These are phyloP conservation scores for Arabis alpina DNA, from an alignment of 345 rosid species.

Conservation along the genomic window DNA sequence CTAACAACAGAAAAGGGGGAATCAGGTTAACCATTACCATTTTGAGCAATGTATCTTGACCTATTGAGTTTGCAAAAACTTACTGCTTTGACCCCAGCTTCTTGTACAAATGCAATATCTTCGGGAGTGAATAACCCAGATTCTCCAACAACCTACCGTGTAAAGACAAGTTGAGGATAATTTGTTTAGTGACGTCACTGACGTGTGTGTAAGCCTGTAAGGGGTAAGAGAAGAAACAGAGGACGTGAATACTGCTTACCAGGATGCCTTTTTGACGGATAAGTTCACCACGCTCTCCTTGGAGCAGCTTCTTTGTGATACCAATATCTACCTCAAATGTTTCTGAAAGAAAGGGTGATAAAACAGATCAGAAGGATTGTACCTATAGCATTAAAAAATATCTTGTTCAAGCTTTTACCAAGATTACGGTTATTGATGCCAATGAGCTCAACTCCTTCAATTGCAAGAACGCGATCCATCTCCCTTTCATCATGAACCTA, in stretches of 20 bases:
- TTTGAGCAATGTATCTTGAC: constrained; percentile 3
- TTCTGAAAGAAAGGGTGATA: constrained; percentile 48
- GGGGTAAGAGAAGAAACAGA: constrained; percentile 2
- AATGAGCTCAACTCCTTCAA: constrained; percentile 82
- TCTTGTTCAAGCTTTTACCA: constrained; percentile 52
- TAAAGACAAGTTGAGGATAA: constrained; percentile 23
- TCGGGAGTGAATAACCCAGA: constrained; percentile 85
- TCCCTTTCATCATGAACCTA: constrained; percentile 94
- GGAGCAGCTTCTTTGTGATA: constrained; percentile 85
- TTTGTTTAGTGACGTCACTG: too few relatives aligned
- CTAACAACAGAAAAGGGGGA: constrained; percentile 43
- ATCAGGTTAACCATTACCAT: constrained; percentile 8
- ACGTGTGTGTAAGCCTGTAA: constrained; percentile 1
- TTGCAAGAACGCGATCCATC: constrained; percentile 95
- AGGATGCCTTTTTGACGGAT: constrained; percentile 76
- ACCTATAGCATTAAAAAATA: constrained; percentile 3
- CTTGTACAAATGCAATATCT: constrained; percentile 84
- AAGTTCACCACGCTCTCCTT: constrained; percentile 75
- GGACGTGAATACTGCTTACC: constrained; percentile 51
- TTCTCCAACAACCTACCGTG: constrained; percentile 83
- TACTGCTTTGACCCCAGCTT: constrained; percentile 94
- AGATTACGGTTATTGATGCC: constrained; percentile 93
- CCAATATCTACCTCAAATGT: constrained; percentile 87
- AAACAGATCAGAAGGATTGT: constrained; percentile 8
- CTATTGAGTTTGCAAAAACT: constrained; percentile 37